Conservation (phyloP, 139 green algal species). For the Chlamydomonas schloesseri region DNA sequence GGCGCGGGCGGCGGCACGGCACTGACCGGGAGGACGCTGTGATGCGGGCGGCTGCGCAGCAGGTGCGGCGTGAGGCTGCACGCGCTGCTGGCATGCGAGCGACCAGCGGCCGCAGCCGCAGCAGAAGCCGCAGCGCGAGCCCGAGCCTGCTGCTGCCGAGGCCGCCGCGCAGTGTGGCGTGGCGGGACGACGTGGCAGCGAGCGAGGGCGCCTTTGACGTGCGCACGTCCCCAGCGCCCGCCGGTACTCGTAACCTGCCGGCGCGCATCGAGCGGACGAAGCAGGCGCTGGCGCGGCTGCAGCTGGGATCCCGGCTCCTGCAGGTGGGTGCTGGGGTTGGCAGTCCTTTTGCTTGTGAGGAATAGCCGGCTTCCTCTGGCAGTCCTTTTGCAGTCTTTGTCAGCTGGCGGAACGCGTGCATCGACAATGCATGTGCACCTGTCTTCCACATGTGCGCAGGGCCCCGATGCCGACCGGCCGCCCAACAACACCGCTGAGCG, state of each 20-base stretch:
- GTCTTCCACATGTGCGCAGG: too few relatives aligned
- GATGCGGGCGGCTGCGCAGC: neutral
- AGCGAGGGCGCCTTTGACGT: neutral
- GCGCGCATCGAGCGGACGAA: neutral
- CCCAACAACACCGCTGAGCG: neutral
- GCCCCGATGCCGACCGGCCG: too few relatives aligned
- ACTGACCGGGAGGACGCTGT: neutral
- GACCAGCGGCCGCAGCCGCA: neutral
- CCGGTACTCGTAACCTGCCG: neutral
- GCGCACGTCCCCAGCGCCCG: neutral
- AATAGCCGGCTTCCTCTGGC: too few relatives aligned
- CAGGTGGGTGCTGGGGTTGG: too few relatives aligned
- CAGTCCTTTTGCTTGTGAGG: too few relatives aligned
- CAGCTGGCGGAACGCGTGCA: too few relatives aligned
- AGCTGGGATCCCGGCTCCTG: neutral
- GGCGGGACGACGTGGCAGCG: neutral
- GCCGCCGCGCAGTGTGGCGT: neutral
- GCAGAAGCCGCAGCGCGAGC: neutral
- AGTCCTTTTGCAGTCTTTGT: too few relatives aligned
- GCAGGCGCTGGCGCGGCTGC: slow-evolving; percentile 10
- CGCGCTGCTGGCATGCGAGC: neutral
- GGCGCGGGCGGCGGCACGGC: too few relatives aligned
- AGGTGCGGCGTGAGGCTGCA: neutral
- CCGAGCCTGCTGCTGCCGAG: neutral
- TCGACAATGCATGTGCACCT: too few relatives aligned